Conservation (phyloP, 169 alveolate species). For the Plasmodium falciparum region DNA sequence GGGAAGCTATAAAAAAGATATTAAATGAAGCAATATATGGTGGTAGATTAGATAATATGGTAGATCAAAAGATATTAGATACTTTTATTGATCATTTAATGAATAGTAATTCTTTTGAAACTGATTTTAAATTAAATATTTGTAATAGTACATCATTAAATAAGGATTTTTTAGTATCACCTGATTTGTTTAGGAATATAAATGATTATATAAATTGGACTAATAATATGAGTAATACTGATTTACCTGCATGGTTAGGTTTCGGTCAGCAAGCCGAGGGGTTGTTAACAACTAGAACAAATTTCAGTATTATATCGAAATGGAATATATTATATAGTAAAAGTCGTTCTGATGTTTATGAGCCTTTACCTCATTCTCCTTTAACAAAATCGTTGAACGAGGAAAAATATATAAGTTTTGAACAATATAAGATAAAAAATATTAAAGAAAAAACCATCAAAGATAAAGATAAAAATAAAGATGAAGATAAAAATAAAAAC, state of each 20-base stretch:
- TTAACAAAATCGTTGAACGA: slow-evolving; percentile 29
- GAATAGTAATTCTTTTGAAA: slow-evolving; percentile 89
- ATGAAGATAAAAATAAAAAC: not conserved
- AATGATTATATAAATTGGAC: slow-evolving; percentile 72
- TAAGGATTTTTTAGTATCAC: slow-evolving; percentile 72
- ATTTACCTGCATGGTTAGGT: slow-evolving; percentile 77
- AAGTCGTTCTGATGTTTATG: slow-evolving; percentile 68
- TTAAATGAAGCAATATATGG: slow-evolving; percentile 96
- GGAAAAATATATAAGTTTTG: slow-evolving; percentile 12
- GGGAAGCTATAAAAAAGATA: slow-evolving; percentile 97
- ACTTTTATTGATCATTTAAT: slow-evolving; percentile 92
- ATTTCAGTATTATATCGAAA: slow-evolving; percentile 60
- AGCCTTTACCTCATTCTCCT: slow-evolving; percentile 51
- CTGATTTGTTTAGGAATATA: slow-evolving; percentile 70
- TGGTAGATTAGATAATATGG: slow-evolving; percentile 97
- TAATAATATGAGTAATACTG: slow-evolving; percentile 74
- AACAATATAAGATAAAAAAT: not conserved
- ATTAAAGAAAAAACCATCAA: slow-evolving; percentile 2
- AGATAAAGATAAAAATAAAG: slow-evolving; percentile 6
- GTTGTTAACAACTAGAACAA: slow-evolving; percentile 60
- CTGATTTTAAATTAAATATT: slow-evolving; percentile 81
- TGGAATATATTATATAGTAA: slow-evolving; percentile 72
- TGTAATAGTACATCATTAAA: slow-evolving; percentile 65
- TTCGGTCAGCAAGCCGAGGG: slow-evolving; percentile 77
- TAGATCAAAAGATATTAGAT: slow-evolving; percentile 93